Base-by-base conservation (phyloP, 148 eudicot species). In the Suaeda aralocaspica region DNA sequence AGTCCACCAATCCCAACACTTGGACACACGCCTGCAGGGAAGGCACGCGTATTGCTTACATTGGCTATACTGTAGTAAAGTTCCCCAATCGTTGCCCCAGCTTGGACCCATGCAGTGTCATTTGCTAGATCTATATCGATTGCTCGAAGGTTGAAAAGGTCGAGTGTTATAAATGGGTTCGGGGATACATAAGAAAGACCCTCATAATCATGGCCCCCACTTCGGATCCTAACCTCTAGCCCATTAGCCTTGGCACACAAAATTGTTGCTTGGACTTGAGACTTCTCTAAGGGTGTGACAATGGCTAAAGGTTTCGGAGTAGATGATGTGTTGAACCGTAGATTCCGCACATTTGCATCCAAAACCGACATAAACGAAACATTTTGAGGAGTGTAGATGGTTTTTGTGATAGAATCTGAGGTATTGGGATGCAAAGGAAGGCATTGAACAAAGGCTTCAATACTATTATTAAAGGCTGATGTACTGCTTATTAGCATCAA, bases 81-180 rank as follows among this genome's bases (percentile, higher is more conserved):
- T 59, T 82, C 82, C 57, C 85, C 85, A 8, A 82, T 45, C 8
- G 77, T 82, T 0, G 82, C 85, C 6, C 85, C 85, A 1, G 80
- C 57, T 15, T 76, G 72, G 26, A 82, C 78, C 85, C 85, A 79
- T 15, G 76, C 82, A 2, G 82, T 79, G 24, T 72, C 73, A 16
- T 10, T 66, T 2, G 41, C 59, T 42, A 70, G 51, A 52, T 82
- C 71, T 7, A 82, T 73, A 16, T 69, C 56, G 6, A 82, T 76
- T 5, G 80, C 69, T 12, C 80, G 80, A 65, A 82, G 80, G 52
- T 82, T 78, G 52, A 82, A 82, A 67, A 82, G 68, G 66, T 82
- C 85, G 12, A 79, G 85, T 29, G 79, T 25, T 13, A 82, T 16
- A 65, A 82, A 82, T 0, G 85, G 85, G 33, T 74, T 49, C 7